These are phyloP conservation scores for Amaranthus hypochondriacus DNA, from an alignment of 148 eudicot species.

Conservation along the genomic window DNA sequence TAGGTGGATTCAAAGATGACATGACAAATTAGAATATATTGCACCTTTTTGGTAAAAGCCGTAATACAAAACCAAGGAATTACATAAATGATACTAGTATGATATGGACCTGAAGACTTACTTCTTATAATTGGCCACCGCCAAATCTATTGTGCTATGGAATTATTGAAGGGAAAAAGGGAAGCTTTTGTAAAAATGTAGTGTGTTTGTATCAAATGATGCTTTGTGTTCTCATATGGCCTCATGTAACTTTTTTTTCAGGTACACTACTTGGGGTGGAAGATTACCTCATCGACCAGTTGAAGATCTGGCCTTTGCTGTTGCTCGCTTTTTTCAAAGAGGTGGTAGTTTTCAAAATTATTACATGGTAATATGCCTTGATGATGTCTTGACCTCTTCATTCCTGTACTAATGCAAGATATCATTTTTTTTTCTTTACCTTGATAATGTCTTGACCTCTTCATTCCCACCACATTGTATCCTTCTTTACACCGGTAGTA, in stretches of 20 bases:
- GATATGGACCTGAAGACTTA: too few species aligned
- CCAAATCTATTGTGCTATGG: too few species aligned
- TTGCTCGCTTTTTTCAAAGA: conserved; percentile 92
- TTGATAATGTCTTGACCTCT: neutral
- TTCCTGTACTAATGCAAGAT: neutral
- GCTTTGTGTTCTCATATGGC: neutral
- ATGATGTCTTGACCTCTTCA: neutral
- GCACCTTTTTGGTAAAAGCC: too few species aligned
- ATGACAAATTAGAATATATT: too few species aligned
- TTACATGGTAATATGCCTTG: conserved; percentile 63
- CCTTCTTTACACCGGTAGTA: too few species aligned
- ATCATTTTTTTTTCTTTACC: neutral
- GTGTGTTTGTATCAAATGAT: neutral
- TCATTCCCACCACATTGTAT: neutral
- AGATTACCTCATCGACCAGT: conserved; percentile 84
- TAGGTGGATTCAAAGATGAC: too few species aligned
- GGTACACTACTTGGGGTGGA: conserved; percentile 91
- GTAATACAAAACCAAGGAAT: too few species aligned
- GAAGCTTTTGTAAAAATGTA: neutral
- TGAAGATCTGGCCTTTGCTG: conserved; percentile 94
- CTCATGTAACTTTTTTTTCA: conserved; percentile 23
- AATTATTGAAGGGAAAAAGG: neutral
- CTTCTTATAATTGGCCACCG: too few species aligned
- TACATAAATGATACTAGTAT: too few species aligned
- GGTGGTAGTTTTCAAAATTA: conserved; percentile 93